Evolutionary conservation across 2,329 filamentous ascomycete species (phyloP).

Genomic region (Paracorniculantispora psalliotae): DNA sequence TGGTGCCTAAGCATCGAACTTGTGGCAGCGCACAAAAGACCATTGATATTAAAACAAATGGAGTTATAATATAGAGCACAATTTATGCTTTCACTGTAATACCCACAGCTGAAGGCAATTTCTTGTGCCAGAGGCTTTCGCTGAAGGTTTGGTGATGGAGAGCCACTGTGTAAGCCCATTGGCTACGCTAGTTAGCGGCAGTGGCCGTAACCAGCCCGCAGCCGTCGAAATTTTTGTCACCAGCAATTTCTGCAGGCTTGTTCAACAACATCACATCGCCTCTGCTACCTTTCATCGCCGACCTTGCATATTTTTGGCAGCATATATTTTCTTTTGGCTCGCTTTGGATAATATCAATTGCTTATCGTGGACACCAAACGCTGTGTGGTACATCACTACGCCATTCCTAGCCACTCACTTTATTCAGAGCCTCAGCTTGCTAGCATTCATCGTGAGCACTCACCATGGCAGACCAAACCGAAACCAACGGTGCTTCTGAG

Average conservation of each 20-base stretch:
- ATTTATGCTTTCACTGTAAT: too few species aligned
- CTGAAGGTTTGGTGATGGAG: not conserved
- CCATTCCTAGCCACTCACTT: not conserved
- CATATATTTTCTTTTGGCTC: too few species aligned
- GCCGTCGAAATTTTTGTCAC: constrained; percentile 6
- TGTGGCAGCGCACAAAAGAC: too few species aligned
- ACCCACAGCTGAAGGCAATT: too few species aligned
- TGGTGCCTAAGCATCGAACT: too few species aligned
- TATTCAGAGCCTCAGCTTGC: not conserved
- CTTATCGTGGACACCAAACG: not conserved
- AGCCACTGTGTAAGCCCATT: constrained; percentile 12
- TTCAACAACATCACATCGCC: constrained; percentile 1
- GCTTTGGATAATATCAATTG: not conserved
- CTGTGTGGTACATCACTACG: not conserved
- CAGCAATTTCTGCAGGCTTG: not conserved
- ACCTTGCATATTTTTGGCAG: not conserved
- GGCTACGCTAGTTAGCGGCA: constrained; percentile 7
- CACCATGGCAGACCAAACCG: constrained; percentile 24
- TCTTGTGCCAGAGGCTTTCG: too few species aligned
- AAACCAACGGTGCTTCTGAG: constrained; percentile 4
- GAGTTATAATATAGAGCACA: too few species aligned
- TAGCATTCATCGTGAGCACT: not conserved
- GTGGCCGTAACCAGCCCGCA: not conserved
- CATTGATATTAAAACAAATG: too few species aligned
- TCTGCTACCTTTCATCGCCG: not conserved